Conservation (phyloP, 306 rosid genomes). For the Vachellia pachyceras region DNA sequence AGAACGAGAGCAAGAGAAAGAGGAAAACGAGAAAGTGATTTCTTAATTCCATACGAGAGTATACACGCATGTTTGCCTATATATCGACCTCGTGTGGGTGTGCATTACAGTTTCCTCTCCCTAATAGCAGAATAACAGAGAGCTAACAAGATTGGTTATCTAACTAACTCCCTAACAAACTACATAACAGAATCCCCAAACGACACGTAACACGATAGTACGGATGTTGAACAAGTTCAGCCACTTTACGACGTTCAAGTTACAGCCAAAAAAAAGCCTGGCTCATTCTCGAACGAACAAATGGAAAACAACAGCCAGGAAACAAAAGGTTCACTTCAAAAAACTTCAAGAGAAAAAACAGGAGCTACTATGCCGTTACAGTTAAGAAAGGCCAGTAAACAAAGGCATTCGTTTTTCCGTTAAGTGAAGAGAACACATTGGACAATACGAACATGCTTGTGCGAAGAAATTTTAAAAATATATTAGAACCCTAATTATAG, state of each 20-base stretch:
- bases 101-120: too few species aligned
- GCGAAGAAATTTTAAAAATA: not conserved
- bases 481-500: slow-evolving; percentile 34
- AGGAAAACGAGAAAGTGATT: too few species aligned
- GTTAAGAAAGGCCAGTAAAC: not conserved
- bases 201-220: too few species aligned
- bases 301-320: not conserved
- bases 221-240: not conserved
- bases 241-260: not conserved
- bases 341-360: not conserved
- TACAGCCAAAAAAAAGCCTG: slow-evolving; percentile 23
- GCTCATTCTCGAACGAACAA: not conserved
- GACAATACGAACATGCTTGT: not conserved
- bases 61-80: too few species aligned
- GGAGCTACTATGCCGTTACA: not conserved
- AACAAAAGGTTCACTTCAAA: not conserved
- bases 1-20: too few species aligned
- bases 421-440: slow-evolving; percentile 3
- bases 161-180: too few species aligned
- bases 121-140: too few species aligned
- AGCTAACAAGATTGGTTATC: too few species aligned
- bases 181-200: too few species aligned
- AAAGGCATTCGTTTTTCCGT: not conserved
- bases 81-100: too few species aligned
- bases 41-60: too few species aligned